phyloP scores from a whole-genome alignment of 768 basidiomycete species.

The Boletellus emodensis region DNA sequence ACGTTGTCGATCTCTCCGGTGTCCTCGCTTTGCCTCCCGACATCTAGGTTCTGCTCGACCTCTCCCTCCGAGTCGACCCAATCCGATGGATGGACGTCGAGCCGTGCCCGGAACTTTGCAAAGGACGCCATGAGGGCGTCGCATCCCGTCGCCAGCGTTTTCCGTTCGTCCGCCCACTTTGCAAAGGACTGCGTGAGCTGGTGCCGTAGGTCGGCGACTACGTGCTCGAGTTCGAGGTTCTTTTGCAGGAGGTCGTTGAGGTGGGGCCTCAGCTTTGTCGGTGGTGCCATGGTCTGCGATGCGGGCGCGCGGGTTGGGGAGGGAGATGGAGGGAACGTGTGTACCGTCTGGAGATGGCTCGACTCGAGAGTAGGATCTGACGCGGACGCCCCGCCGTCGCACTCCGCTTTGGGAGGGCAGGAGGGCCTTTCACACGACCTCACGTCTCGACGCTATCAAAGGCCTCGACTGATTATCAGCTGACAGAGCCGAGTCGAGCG shows the following conservation, averaged over 20 bases:
- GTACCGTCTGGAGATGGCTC: neutral
- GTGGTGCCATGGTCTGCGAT: slow-evolving; percentile 21
- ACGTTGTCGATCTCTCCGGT: slow-evolving; percentile 9
- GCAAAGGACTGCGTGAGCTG: slow-evolving; percentile 28
- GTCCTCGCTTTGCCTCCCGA: slow-evolving; percentile 13
- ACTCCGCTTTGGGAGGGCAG: neutral
- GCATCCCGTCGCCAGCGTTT: slow-evolving; percentile 18
- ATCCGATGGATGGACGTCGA: slow-evolving; percentile 21
- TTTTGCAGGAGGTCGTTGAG: slow-evolving; percentile 27
- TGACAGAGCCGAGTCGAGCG: too few species aligned
- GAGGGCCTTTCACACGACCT: slow-evolving; percentile 17
- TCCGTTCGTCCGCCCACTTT: slow-evolving; percentile 29
- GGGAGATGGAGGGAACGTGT: too few species aligned
- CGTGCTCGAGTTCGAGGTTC: slow-evolving; percentile 28
- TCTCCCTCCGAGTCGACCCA: slow-evolving; percentile 24
- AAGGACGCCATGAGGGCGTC: slow-evolving; percentile 30
- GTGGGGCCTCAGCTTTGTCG: slow-evolving; percentile 24
- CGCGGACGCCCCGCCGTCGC: neutral
- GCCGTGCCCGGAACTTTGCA: slow-evolving; percentile 26
- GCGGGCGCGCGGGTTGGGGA: too few species aligned
- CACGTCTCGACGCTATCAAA: neutral
- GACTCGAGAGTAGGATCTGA: too few species aligned
- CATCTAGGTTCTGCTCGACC: slow-evolving; percentile 21
- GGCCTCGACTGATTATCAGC: too few species aligned
- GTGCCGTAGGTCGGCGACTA: slow-evolving; percentile 25